Base-by-base conservation (phyloP, 495 filamentous ascomycete species). In the Daldinia caldariorum region DNA sequence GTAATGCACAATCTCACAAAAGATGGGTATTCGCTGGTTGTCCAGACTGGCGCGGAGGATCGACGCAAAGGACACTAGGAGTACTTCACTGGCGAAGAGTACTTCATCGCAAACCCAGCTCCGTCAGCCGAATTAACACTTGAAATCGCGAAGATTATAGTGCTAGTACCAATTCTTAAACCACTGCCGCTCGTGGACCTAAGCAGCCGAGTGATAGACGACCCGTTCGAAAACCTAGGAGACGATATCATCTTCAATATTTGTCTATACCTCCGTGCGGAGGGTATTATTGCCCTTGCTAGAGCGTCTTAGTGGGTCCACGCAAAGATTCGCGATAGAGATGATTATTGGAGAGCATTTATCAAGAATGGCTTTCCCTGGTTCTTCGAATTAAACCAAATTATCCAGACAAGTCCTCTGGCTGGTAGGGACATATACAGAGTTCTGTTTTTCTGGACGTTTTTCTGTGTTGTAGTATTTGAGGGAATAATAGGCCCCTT, bases 401-500 rank as follows among this genome's bases (percentile, higher is more conserved):
- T 66, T 8, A 20, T 32, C 14, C 13, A 34, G 26, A n/a, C 7
- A 51, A 22, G 55, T 55, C 4, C 34, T 55, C 6, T n/a, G 59
- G 16, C 41, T 6, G 7, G 35, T 47, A n/a, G 43, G 14, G n/a
- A 31, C 6, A 6, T 43, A 9, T 59, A 7, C 22, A 66, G 29
- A 14, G 63, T 34, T 26, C 51, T 66, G n/a, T 66, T 53, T 47
- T 34, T 66, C 22, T 66, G 63, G 63, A 55, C 63, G 8, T 35
- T 34, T 2, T 5, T 8, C 32, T 7, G n/a, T n/a, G n/a, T 34
- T 34, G 32, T 34, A 34, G 32, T 34, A 7, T 34, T 6, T 39
- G 4, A 1, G 18, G 8, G 9, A 13, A 0, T 66, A 6, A 1
- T 2, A 18, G 41, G 41, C 10, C 45, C 55, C 34, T n/a, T 66